These are phyloP conservation scores for Nidularia sp. DNA, from an alignment of 768 basidiomycete species.

Conservation along the genomic window DNA sequence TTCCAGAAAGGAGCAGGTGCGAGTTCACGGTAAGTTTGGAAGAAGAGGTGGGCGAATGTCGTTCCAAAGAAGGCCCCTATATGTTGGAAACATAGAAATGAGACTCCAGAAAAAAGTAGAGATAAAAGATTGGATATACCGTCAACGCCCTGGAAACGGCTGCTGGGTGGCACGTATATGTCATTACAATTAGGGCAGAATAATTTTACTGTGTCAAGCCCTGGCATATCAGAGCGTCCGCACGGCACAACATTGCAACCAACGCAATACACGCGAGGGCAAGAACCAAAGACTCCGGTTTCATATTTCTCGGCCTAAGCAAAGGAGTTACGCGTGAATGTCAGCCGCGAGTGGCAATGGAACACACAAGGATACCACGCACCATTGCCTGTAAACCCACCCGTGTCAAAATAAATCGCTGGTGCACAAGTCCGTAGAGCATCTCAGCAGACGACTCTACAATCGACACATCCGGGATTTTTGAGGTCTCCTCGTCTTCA, in stretches of 20 bases:
- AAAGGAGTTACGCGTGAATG: conserved; percentile 8
- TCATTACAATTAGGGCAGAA: conserved; percentile 99
- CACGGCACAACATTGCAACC: conserved; percentile 89
- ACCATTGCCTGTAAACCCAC: conserved; percentile 96
- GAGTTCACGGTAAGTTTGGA: conserved; percentile 96
- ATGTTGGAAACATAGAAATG: background rate
- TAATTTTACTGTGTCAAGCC: conserved; percentile 95
- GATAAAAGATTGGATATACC: conserved; percentile 44
- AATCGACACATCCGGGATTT: conserved; percentile 98
- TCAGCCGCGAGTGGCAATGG: conserved; percentile 5
- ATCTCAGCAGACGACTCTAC: conserved; percentile 97
- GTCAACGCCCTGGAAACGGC: conserved; percentile 93
- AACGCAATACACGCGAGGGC: conserved; percentile 93
- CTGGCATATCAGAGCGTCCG: conserved; percentile 93
- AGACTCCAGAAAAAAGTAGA: no score
- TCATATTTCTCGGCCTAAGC: conserved; percentile 93
- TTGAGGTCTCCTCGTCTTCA: conserved; percentile 85
- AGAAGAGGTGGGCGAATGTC: conserved; percentile 97
- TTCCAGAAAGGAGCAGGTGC: conserved; percentile 92
- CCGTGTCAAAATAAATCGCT: conserved; percentile 94
- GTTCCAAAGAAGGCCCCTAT: conserved; percentile 98
- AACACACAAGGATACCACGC: conserved; percentile 14
- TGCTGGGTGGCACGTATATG: conserved; percentile 92
- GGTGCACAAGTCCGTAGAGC: conserved; percentile 95
- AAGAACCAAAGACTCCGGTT: conserved; percentile 83